Evolutionary conservation across 2,329 filamentous ascomycete genomes (phyloP).

Genomic region (Claviceps citrina): DNA sequence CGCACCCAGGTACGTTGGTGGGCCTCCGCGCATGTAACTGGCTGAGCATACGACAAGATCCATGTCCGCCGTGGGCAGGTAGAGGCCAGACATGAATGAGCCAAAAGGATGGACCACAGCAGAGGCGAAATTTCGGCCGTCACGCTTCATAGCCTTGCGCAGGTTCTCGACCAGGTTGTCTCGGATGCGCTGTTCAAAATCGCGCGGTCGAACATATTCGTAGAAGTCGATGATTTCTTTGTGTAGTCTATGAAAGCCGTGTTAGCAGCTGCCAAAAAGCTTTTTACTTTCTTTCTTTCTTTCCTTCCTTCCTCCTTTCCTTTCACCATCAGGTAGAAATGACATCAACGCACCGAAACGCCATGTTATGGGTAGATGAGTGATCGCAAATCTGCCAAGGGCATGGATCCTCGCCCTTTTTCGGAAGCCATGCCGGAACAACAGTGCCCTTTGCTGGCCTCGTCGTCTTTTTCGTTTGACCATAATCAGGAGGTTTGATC

Average conservation of each 20-base stretch:
- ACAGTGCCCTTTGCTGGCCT: conserved; percentile 36
- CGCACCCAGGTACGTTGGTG: conserved; percentile 30
- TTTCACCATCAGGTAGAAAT: too few relatives aligned
- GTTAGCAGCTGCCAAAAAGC: too few relatives aligned
- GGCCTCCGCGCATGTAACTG: conserved; percentile 39
- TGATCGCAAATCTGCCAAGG: conserved; percentile 52
- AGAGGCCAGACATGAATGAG: conserved; percentile 77
- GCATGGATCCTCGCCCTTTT: conserved; percentile 25
- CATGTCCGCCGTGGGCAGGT: conserved; percentile 68
- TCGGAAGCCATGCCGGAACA: conserved; percentile 35
- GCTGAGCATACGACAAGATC: conserved; percentile 66
- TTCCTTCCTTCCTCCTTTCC: too few relatives aligned
- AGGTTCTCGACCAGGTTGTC: conserved; percentile 57
- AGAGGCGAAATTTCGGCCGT: conserved; percentile 34
- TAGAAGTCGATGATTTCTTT: conserved; percentile 86
- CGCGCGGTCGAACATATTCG: conserved; percentile 60
- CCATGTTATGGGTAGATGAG: conserved; percentile 35
- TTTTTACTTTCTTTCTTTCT: too few relatives aligned
- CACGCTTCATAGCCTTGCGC: conserved; percentile 38
- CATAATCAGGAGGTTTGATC: conserved; percentile 43
- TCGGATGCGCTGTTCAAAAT: conserved; percentile 65
- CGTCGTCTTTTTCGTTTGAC: conserved; percentile 35
- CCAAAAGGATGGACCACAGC: conserved; percentile 64
- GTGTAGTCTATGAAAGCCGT: conserved; percentile 46
- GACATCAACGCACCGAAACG: conserved; percentile 35